phyloP scores from a whole-genome alignment of 2,329 filamentous ascomycete species.

The Mycogone perniciosa region DNA sequence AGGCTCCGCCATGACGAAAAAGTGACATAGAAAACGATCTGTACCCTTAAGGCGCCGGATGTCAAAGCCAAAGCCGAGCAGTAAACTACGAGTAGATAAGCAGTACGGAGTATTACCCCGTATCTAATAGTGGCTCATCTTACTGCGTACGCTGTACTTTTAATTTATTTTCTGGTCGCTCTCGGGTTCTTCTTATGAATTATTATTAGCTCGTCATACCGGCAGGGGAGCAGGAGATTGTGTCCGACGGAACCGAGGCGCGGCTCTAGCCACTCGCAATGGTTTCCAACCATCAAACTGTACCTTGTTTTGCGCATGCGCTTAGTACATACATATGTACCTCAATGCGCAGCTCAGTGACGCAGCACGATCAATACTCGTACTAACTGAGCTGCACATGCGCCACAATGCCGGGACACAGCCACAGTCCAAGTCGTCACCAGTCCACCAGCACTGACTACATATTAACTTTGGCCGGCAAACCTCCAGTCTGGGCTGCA shows the following conservation, averaged over 20 bases:
- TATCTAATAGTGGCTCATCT: too few relatives aligned
- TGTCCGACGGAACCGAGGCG: too few relatives aligned
- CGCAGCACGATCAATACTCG: neutral
- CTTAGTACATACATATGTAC: neutral
- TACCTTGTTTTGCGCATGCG: too few relatives aligned
- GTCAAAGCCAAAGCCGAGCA: neutral
- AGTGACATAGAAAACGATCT: neutral
- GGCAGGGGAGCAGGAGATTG: too few relatives aligned
- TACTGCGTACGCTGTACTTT: too few relatives aligned
- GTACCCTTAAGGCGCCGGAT: neutral
- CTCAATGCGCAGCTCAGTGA: neutral
- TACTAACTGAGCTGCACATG: neutral
- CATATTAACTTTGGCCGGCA: constrained; percentile 5
- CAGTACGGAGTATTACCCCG: too few relatives aligned
- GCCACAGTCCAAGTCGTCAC: constrained; percentile 29
- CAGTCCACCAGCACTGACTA: constrained; percentile 9
- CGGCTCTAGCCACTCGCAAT: too few relatives aligned
- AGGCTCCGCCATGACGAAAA: constrained; percentile 2
- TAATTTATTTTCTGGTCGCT: too few relatives aligned
- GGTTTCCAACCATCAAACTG: too few relatives aligned
- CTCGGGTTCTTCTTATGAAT: too few relatives aligned
- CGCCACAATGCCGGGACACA: constrained; percentile 17
- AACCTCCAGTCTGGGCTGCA: constrained; percentile 2
- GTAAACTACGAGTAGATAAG: too few relatives aligned
- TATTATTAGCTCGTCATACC: too few relatives aligned